Conservation (phyloP, 2,329 filamentous ascomycete genomes). For the Fusarium subtropicale region DNA sequence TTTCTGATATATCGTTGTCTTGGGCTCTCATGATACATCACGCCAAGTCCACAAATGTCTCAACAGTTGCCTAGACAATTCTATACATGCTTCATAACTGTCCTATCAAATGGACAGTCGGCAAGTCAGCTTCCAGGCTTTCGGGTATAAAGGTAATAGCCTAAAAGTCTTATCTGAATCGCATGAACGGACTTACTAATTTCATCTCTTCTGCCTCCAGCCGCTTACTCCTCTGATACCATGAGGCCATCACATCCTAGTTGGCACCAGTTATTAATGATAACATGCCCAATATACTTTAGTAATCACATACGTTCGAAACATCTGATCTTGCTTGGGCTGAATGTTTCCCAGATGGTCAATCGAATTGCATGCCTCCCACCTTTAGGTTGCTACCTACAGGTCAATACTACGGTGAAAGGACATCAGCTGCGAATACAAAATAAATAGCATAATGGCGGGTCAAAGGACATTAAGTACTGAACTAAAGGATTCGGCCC, state of each 20-base stretch:
- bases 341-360: background rate
- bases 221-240: background rate
- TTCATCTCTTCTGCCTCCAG: background rate
- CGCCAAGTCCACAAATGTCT: background rate
- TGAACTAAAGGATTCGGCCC: background rate
- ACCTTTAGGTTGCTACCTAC: background rate
- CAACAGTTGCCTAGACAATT: background rate
- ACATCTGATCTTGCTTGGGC: background rate
- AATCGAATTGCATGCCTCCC: background rate
- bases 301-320: background rate
- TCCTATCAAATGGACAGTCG: background rate
- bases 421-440: too few species aligned
- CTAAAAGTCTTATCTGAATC: background rate
- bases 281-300: background rate
- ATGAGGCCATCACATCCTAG: constrained; percentile 5
- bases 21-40: background rate
- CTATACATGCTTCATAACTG: constrained; percentile 18
- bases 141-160: background rate
- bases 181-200: background rate
- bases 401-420: background rate
- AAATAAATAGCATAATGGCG: too few species aligned
- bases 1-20: background rate
- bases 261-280: constrained; percentile 9
- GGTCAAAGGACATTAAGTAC: background rate
- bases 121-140: background rate